Percentiles rank a stretch among this genome's conserved stretches.
These are phyloP conservation scores for Agaricus blazei DNA, from an alignment of 768 basidiomycete species.

Conservation along the genomic window DNA sequence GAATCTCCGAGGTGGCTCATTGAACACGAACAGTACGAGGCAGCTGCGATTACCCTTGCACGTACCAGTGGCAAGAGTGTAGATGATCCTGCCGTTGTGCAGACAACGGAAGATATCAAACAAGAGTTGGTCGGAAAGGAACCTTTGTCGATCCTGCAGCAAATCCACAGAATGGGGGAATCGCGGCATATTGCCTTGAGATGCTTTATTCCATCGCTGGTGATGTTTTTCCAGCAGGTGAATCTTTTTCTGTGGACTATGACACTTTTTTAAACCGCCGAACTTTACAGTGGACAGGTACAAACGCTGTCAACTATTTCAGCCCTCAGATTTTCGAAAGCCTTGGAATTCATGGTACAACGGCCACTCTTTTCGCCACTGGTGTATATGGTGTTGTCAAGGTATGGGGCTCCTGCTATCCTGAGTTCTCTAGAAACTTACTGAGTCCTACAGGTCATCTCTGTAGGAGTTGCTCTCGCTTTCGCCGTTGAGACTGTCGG, in stretches of 20 bases:
- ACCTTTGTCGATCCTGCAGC: conserved; percentile 25
- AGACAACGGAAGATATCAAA: conserved; percentile 41
- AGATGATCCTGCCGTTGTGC: conserved; percentile 28
- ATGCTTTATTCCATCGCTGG: conserved; percentile 38
- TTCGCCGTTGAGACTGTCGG: conserved; percentile 47
- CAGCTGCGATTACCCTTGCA: conserved; percentile 35
- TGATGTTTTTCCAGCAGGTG: conserved; percentile 41
- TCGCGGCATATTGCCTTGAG: conserved; percentile 36
- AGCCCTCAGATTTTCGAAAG: conserved; percentile 45
- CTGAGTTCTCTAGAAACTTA: no score
- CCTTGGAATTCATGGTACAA: conserved; percentile 40
- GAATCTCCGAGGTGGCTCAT: conserved; percentile 58
- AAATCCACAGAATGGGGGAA: conserved; percentile 39
- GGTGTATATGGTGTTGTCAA: conserved; percentile 37
- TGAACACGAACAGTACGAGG: conserved; percentile 36
- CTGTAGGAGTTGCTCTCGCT: conserved; percentile 32
- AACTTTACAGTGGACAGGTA: conserved; percentile 39
- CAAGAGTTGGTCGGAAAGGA: conserved; percentile 41
- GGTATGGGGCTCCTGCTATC: conserved; percentile 10
- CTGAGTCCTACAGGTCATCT: conserved; percentile 27
- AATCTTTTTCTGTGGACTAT: background rate
- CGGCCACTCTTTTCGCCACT: conserved; percentile 43
- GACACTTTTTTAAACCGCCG: no score
- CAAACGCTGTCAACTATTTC: conserved; percentile 48
- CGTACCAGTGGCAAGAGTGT: conserved; percentile 25